Evolutionary conservation across 257 asterid species (phyloP), one percentile per base, ranked within the genome.

Genomic region (Paraleonurus japonicus): DNA sequence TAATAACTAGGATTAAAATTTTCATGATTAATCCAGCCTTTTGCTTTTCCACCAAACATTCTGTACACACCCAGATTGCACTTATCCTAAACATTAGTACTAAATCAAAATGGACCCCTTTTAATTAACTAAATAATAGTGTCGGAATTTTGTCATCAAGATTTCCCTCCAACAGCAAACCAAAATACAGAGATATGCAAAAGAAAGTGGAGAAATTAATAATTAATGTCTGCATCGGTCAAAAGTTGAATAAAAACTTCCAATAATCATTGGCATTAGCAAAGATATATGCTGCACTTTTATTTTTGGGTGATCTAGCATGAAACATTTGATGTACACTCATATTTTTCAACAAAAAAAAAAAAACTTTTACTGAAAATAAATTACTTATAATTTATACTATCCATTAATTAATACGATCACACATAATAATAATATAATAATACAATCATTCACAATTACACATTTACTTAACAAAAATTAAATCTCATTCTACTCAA

Each of bases 41-140:
- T 72, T 73, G 70, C 80, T 78, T 76, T 78, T 55, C 77, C 75
- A 75, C 76, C 79, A 57, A 77, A 78, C 76, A 66, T 78, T 39
- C 45, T 58, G 11, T 13, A 33, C 22, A 35, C 27, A 70, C 47
- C 33, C 67, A 72, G 28, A 55, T 76, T 39, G 58, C 23, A 55
- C 55, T 30, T 33, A 54, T 62, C 73, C 45, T 16, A 15, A 61
- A 57, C 35, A 50, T 51, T 71, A 59, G 5, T 48, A 50, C 58
- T 67, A 24, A 63, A 77, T 54, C 17, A 50, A 50, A 66, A 58
- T 65, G 78, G 82, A 41, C 82, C 80, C 72, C 33, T 19, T 64
- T 22, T 61, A 28, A 63, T 61, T 59, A 54, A 24, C 19, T 45
- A 37, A 41, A 55, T 62, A 7, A 45, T 43, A 57, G 22, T 71